Evolutionary conservation across 78 protist species (phyloP), one percentile per base, ranked within the genome.

Genomic region (Dictyostelium purpureum): DNA sequence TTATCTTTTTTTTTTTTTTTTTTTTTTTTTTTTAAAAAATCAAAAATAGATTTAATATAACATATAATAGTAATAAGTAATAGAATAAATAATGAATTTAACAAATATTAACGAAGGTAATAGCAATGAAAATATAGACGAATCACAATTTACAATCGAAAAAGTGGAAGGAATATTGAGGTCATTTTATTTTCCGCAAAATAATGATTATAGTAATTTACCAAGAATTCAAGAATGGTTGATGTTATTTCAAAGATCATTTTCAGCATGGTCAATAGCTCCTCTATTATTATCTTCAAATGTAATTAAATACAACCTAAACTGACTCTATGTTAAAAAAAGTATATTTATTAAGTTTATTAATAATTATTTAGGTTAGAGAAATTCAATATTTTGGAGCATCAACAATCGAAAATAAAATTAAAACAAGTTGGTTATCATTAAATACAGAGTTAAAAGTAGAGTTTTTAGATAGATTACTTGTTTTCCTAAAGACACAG

Each of bases 331-430:
- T 43, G 7, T 43, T 43, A 43, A 43, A 4, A n/a, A n/a, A n/a
- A n/a, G n/a, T n/a, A n/a, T n/a, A n/a, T 35, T 11, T 31, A 11
- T 26, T 26, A 16, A 5, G 0, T 35, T 35, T 6, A 24, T 26
- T 61, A 26, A 14, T 59, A 59, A 59, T 61, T 12, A 61, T 31
- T 59, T 16, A 40, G 49, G 61, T 67, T 40, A 71, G 21, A 71
- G 90, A 82, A 51, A 70, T 82, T 31, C 90, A 82, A 54, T 82
- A 82, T 70, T 82, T 82, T 82, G 90, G 90, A 19, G 90, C 90
- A 82, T 82, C 90, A 14, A 82, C 90, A 24, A 82, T 82, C 4
- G 90, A 82, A 59, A 35, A 31, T 43, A 82, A 82, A 75, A 40
- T 82, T 21, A 82, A 82, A 28, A 49, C n/a, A 4, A 61, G 31